Conservation (phyloP, 352 stramenopile species). For the Blastocystis sp. region DNA sequence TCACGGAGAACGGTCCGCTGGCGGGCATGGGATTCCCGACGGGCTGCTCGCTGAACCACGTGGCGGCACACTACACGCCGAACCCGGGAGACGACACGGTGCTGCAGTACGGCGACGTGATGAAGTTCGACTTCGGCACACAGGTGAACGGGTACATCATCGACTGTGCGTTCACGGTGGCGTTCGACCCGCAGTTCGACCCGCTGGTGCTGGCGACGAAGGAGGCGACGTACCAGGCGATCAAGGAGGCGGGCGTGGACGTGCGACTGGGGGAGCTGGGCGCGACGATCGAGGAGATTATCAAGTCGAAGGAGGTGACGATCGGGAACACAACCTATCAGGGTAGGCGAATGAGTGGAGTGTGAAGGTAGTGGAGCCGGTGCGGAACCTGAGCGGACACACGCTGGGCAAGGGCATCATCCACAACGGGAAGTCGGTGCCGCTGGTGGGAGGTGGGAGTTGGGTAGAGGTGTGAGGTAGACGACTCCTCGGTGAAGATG, state of each 20-base stretch:
- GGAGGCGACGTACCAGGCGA: constrained; percentile 81
- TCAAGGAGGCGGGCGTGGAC: constrained; percentile 82
- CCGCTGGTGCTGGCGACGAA: constrained; percentile 75
- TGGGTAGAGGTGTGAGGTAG: constrained; percentile 51
- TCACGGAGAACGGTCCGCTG: constrained; percentile 77
- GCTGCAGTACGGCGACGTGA: constrained; percentile 83
- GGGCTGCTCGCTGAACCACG: constrained; percentile 87
- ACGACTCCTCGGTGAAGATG: constrained; percentile 81
- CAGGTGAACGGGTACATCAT: constrained; percentile 91
- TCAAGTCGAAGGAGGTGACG: constrained; percentile 91
- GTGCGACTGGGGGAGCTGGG: constrained; percentile 84
- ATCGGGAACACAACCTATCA: constrained; percentile 85
- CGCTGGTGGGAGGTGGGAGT: constrained; percentile 78
- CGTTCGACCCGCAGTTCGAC: constrained; percentile 87
- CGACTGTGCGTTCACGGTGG: constrained; percentile 87
- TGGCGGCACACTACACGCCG: constrained; percentile 91
- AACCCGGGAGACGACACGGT: constrained; percentile 86
- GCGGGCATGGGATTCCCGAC: constrained; percentile 84
- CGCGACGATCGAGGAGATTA: constrained; percentile 85
- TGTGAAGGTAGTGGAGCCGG: not conserved
- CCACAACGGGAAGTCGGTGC: constrained; percentile 85
- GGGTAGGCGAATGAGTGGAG: constrained; percentile 71
- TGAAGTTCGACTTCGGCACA: constrained; percentile 94
- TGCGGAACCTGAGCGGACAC: constrained; percentile 94
- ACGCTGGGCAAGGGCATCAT: constrained; percentile 92